Percentiles rank a stretch among this genome's conserved stretches.
Conservation (phyloP, 192 early-diverging fungal species). For the Coemansia sp. region DNA sequence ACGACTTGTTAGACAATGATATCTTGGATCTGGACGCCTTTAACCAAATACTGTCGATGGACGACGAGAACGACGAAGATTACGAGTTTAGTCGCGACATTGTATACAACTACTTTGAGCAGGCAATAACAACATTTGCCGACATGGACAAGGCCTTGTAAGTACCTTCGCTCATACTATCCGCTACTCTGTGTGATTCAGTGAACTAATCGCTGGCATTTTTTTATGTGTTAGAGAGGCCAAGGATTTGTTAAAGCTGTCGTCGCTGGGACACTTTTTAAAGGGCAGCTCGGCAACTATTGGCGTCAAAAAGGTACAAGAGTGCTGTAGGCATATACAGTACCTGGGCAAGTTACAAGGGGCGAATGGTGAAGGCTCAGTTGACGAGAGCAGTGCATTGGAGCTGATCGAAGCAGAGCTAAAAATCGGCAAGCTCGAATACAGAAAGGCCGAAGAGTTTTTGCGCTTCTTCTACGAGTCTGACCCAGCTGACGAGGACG, state of each 20-base stretch:
- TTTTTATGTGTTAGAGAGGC: slow-evolving; percentile 16
- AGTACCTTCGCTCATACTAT: slow-evolving; percentile 14
- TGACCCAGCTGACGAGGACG: slow-evolving; percentile 28
- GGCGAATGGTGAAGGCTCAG: slow-evolving; percentile 45
- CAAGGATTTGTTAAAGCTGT: slow-evolving; percentile 72
- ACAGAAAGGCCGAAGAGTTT: slow-evolving; percentile 71
- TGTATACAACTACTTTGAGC: slow-evolving; percentile 82
- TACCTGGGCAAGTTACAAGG: slow-evolving; percentile 67
- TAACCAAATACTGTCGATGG: slow-evolving; percentile 91
- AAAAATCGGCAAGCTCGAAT: slow-evolving; percentile 67
- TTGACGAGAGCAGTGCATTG: slow-evolving; percentile 64
- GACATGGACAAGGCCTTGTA: slow-evolving; percentile 74
- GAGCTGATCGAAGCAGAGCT: slow-evolving; percentile 61
- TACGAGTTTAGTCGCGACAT: slow-evolving; percentile 77
- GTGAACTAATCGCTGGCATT: neutral
- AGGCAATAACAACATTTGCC: slow-evolving; percentile 78
- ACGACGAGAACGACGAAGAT: slow-evolving; percentile 89
- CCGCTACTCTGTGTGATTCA: neutral
- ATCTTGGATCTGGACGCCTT: slow-evolving; percentile 84
- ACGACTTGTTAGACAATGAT: slow-evolving; percentile 54
- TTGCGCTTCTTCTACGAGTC: slow-evolving; percentile 70
- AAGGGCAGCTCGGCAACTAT: slow-evolving; percentile 91
- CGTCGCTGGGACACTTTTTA: slow-evolving; percentile 86
- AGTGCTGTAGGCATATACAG: slow-evolving; percentile 89
- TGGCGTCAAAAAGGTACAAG: slow-evolving; percentile 78